Evolutionary conservation across 257 asterid species (phyloP), one percentile per base, ranked within the genome.

Genomic region (Solanum clarkiae): DNA sequence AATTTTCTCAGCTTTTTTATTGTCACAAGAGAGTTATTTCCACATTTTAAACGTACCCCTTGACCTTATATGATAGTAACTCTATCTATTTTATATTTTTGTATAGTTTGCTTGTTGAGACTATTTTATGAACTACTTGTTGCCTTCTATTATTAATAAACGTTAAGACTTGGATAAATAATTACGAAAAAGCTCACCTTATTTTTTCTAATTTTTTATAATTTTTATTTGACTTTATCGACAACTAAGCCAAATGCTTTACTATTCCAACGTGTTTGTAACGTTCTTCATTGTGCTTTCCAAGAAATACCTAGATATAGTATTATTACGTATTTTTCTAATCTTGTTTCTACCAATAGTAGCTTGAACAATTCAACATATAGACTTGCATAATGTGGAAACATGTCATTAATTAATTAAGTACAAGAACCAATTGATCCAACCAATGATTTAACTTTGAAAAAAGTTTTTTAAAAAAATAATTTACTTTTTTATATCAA

Each of bases 21-120:
- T 20, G 0, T 0, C 0, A 1, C 10, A n/a, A 10, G 1, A n/a
- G 3, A n/a, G 1, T n/a, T 60, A 3, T n/a, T 60, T n/a, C 4
- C 22, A 60, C 16, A 0, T 0, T n/a, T n/a, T 7, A n/a, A 2
- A n/a, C 10, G 11, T 1, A n/a, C 3, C 1, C 10, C 24, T 0
- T n/a, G 1, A 59, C 42, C 42, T 59, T 15, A 10, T 14, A 10
- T 59, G 1, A n/a, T 7, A n/a, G 0, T 60, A n/a, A n/a, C 14
- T 57, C 1, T 60, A 60, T 10, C 1, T 10, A 10, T 59, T 59
- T 59, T 20, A 59, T n/a, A 59, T 8, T 59, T 59, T 1, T 59
- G 4, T 59, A n/a, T 59, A n/a, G n/a, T 59, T 59, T 59, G 0
- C 10, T 9, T 1, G 8, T 59, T 59, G n/a, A 7, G n/a, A 14